These are phyloP conservation scores for Pittosporum tobira DNA, from an alignment of 129 eudicot genomes.

Conservation along the genomic window DNA sequence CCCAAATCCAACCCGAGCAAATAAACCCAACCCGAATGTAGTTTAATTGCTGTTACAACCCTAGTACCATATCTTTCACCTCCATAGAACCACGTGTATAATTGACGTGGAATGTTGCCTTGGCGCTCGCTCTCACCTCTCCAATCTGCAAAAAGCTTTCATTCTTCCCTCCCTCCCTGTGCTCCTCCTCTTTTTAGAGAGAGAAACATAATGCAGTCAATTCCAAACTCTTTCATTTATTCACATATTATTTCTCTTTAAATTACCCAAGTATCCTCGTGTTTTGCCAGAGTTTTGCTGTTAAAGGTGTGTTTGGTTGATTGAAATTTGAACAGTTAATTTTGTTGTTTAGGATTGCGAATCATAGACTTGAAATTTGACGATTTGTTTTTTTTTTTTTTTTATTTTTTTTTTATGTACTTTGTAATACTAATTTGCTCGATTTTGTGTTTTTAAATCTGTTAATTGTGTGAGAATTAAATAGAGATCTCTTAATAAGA, in stretches of 20 bases:
- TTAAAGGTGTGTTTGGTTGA: not conserved
- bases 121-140: conserved; percentile 46
- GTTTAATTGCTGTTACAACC: too few relatives aligned
- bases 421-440: conserved; percentile 5
- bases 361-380: too few relatives aligned
- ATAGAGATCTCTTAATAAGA: too few relatives aligned
- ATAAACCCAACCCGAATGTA: too few relatives aligned
- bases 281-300: too few relatives aligned
- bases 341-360: not conserved
- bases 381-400: not conserved
- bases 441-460: conserved; percentile 1
- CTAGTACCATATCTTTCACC: too few relatives aligned
- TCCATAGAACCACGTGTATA: conserved; percentile 65
- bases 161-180: conserved; percentile 15
- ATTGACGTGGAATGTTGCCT: conserved; percentile 80
- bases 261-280: too few relatives aligned
- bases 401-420: too few relatives aligned
- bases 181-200: conserved; percentile 27
- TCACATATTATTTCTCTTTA: too few relatives aligned
- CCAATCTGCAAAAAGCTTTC: conserved; percentile 35
- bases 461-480: not conserved
- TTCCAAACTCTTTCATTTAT: too few relatives aligned
- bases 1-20: too few relatives aligned
- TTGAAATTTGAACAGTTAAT: not conserved
- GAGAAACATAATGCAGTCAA: conserved; percentile 24